Evolutionary conservation across 2,329 filamentous ascomycete species (phyloP).

Genomic region (Pyricularia sp.): DNA sequence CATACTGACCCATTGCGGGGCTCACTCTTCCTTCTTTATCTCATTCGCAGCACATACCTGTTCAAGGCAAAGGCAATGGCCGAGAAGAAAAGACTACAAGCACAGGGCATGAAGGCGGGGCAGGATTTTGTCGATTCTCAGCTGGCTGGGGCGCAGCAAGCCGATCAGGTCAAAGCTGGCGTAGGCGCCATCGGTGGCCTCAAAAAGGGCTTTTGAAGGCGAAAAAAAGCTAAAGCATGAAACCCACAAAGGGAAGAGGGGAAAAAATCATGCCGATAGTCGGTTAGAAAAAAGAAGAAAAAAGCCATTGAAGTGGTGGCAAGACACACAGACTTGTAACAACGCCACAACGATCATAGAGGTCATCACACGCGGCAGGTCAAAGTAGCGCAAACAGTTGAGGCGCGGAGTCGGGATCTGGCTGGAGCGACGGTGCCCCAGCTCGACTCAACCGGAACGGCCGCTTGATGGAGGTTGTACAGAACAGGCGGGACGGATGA

Average conservation of each 20-base stretch:
- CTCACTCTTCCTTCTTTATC: background rate
- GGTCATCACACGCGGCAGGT: background rate
- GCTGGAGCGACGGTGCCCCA: background rate
- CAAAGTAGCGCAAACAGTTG: background rate
- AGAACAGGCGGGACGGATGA: background rate
- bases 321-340: background rate
- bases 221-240: background rate
- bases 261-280: background rate
- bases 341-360: background rate
- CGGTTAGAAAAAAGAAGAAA: background rate
- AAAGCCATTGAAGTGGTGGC: background rate
- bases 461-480: background rate
- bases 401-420: background rate
- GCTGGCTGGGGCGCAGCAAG: conserved; percentile 26
- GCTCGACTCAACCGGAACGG: background rate
- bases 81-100: conserved; percentile 27
- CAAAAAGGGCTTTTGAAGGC: conserved; percentile 19
- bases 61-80: conserved; percentile 31
- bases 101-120: conserved; percentile 26
- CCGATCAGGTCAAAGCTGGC: conserved; percentile 19
- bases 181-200: conserved; percentile 18
- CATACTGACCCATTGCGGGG: background rate
- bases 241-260: background rate
- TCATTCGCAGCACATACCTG: conserved; percentile 16
- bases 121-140: conserved; percentile 26